Percentiles rank a stretch among this genome's conserved stretches.
phyloP scores from a whole-genome alignment of 495 filamentous ascomycete genomes.

The Penicillium soppii region DNA sequence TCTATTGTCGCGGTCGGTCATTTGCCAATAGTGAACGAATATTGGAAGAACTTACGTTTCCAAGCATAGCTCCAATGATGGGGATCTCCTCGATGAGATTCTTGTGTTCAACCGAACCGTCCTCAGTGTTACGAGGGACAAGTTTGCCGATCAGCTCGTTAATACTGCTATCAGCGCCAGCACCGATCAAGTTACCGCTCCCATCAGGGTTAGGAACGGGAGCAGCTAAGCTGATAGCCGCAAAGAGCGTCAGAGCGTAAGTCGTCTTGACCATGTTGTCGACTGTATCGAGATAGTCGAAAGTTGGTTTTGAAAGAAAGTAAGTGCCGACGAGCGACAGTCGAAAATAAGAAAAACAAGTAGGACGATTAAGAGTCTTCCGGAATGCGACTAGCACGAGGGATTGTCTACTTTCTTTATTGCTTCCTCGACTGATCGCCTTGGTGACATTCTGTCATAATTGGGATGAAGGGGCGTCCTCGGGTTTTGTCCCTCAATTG shows the following conservation, averaged over 20 bases:
- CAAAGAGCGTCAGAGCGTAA: slow-evolving; percentile 25
- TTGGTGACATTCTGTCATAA: slow-evolving; percentile 21
- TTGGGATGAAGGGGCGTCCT: slow-evolving; percentile 21
- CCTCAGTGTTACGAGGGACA: background rate
- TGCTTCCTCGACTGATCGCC: slow-evolving; percentile 16
- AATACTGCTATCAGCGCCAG: slow-evolving; percentile 2
- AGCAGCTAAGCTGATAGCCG: slow-evolving; percentile 24
- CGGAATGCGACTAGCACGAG: slow-evolving; percentile 17
- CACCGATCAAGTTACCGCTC: background rate
- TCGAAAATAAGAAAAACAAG: background rate
- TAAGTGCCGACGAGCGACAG: slow-evolving; percentile 25
- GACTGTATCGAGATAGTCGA: background rate
- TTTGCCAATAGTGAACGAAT: too few relatives aligned
- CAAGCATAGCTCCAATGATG: slow-evolving; percentile 1
- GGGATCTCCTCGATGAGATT: slow-evolving; percentile 5
- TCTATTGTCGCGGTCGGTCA: background rate
- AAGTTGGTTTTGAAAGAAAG: slow-evolving; percentile 11
- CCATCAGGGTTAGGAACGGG: slow-evolving; percentile 12
- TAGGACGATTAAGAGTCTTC: slow-evolving; percentile 11
- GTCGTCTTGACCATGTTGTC: slow-evolving; percentile 29
- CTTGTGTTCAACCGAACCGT: background rate
- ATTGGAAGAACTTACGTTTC: background rate
- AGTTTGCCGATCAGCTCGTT: slow-evolving; percentile 3
- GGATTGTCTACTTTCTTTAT: slow-evolving; percentile 2
- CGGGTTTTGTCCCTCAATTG: background rate